phyloP scores from a whole-genome alignment of 306 rosid genomes.

The Dicorynia guianensis region DNA sequence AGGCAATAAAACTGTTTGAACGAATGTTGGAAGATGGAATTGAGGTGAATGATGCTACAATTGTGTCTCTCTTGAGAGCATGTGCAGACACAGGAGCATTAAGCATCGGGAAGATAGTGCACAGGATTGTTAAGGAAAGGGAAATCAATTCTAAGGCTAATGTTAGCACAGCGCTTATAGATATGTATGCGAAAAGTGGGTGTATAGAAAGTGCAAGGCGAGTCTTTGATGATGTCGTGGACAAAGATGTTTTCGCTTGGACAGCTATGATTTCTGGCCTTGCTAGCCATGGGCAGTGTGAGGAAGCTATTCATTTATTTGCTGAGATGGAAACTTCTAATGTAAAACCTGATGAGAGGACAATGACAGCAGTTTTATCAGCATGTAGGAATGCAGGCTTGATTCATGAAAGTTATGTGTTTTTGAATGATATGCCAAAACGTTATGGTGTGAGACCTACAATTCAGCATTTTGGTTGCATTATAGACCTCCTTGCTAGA shows the following conservation, averaged over 20 bases:
- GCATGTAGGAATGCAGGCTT: conserved; percentile 59
- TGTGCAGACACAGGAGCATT: conserved; percentile 60
- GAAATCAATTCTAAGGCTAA: conserved; percentile 25
- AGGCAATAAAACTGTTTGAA: conserved; percentile 52
- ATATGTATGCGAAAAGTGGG: conserved; percentile 67
- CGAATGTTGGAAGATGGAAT: conserved; percentile 48
- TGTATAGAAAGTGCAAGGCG: conserved; percentile 52
- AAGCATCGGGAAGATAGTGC: conserved; percentile 54
- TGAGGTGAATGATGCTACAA: conserved; percentile 54
- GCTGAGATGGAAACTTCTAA: conserved; percentile 43
- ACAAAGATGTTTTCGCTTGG: conserved; percentile 59
- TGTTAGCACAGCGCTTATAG: conserved; percentile 57
- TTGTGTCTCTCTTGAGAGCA: conserved; percentile 54
- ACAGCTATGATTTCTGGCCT: conserved; percentile 62
- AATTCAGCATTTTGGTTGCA: conserved; percentile 63
- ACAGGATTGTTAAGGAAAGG: conserved; percentile 43
- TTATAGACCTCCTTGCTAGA: conserved; percentile 66
- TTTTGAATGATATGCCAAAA: conserved; percentile 41
- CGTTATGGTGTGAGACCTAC: conserved; percentile 51
- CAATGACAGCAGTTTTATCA: conserved; percentile 55
- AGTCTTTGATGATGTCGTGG: conserved; percentile 45
- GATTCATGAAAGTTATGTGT: conserved; percentile 45
- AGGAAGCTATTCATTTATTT: conserved; percentile 57
- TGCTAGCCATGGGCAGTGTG: conserved; percentile 64
- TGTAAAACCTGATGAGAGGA: conserved; percentile 56